These are phyloP conservation scores for Kwoniella heveanensis DNA, from an alignment of 768 basidiomycete genomes.

Conservation along the genomic window DNA sequence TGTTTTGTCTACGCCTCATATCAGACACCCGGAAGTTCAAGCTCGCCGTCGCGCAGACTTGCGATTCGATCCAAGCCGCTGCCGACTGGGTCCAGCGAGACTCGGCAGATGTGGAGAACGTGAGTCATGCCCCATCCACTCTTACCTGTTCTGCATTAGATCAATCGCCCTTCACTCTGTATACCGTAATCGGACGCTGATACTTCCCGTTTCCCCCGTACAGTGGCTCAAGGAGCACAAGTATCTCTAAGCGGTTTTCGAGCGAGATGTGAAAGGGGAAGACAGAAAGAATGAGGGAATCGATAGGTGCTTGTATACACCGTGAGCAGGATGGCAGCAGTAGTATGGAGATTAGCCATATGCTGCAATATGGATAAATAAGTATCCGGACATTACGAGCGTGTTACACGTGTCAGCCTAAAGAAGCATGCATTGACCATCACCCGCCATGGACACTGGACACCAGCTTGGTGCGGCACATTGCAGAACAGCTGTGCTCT, in stretches of 20 bases:
- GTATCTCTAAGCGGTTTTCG: conserved; percentile 40
- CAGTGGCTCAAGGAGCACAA: conserved; percentile 56
- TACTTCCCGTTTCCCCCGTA: not conserved
- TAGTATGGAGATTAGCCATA: too few relatives aligned
- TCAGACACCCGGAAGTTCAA: conserved; percentile 50
- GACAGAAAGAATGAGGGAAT: not conserved
- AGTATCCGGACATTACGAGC: too few relatives aligned
- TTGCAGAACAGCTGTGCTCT: too few relatives aligned
- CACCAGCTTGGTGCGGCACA: too few relatives aligned
- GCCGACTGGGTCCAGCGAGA: conserved; percentile 55
- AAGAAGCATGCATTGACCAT: too few relatives aligned
- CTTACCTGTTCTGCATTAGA: not conserved
- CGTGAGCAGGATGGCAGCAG: too few relatives aligned
- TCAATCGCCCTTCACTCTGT: too few relatives aligned
- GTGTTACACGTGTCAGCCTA: too few relatives aligned
- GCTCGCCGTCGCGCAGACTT: conserved; percentile 52
- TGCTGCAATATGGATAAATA: too few relatives aligned
- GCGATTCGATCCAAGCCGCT: conserved; percentile 53
- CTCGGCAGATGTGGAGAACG: conserved; percentile 51
- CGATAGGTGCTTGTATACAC: too few relatives aligned
- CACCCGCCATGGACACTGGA: too few relatives aligned
- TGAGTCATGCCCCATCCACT: conserved; percentile 24
- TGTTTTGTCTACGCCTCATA: too few relatives aligned
- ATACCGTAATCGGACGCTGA: not conserved
- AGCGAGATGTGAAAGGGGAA: not conserved